Base-by-base conservation (phyloP, 1,284 basidiomycete genomes). In the Marasmius sp. region DNA sequence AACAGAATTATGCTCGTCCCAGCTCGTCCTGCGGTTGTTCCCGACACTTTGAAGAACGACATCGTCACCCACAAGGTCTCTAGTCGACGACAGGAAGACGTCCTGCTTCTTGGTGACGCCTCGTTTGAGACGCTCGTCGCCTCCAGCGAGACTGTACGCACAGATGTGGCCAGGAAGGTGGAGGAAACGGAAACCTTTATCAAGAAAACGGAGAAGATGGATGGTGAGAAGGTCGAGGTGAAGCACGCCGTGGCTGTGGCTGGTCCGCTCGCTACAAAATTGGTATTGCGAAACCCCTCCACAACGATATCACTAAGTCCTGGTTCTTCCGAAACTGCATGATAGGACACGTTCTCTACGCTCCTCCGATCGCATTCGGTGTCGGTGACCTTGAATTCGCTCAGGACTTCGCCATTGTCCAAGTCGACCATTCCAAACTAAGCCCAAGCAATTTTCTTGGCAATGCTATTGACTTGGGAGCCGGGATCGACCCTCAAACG, bases 341-440 rank as follows among this genome's bases (percentile, higher is more conserved):
- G 38, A 49, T 77, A 53, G 73, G 74, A 57, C 66, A 72, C 58
- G 62, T 75, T 66, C 18, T 67, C 61, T 58, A 41, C 56, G 66
- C 71, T 50, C 72, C 73, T 27, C 65, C 73, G 33, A 67, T 77
- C 62, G 38, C 45, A 45, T 16, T 69, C 61, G 58, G 61, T 34
- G 57, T 52, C 34, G 49, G 56, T 22, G 20, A 57, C n/a, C 62
- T 71, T 1, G 51, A 64, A 1, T 74, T 58, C 53, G 71, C 70
- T 4, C 65, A 72, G 16, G 73, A 77, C 54, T 73, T 61, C 61
- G 75, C 68, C 1, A 56, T 77, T 9, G 63, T 78, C 63, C 64
- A 75, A 67, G 51, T 76, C 20, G 48, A 72, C 64, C 8, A 57
- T 49, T 43, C 65, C 60, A 75, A 67, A 62, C 62, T 78, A 62